Evolutionary conservation across 257 asterid genomes (phyloP), one percentile per base, ranked within the genome.

Genomic region (Echium plantagineum): DNA sequence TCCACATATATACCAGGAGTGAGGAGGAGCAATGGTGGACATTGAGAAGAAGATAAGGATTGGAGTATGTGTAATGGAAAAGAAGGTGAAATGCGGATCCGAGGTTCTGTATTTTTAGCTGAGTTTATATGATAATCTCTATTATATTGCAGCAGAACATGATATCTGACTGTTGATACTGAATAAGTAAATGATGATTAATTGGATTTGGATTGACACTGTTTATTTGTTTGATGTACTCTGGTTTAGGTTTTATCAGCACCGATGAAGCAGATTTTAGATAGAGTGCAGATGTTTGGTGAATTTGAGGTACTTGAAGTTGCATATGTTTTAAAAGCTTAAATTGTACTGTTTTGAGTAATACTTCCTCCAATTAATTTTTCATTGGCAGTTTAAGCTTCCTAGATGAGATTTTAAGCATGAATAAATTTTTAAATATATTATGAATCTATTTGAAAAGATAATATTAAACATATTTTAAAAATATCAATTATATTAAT

Each of bases 61-160:
- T 57, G 97, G 97, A 69, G 96, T 90, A 57, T 90, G 97, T 69
- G 97, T 90, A 72, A 81, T 90, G 96, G 97, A 90, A 90, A 90
- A 87, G 96, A 87, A 90, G 97, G 97, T 87, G 97, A 90, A 85
- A 81, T 87, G 95, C 87, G 95, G 95, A 90, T 77, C 87, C 83
- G 94, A 84, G 95, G 94, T 86, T 85, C 85, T 72, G 78, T 78
- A 76, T 66, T 75, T 19, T 80, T 70, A 72, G 61, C 58, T 63
- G 28, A 24, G 47, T 73, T 70, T 65, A 64, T 62, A 66, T 60
- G 32, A 28, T 66, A 24, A 1, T 24, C 26, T 3, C 2, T 24
- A 18, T 67, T 51, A 3, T 46, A 65, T 58, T 77, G 16, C 17
- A 51, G 58, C 48, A 66, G 21, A 62, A 46, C 68, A 75, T 77